Evolutionary conservation across 805 yeast species (phyloP), one percentile per base, ranked within the genome.

Genomic region (Candida vartiovaarae): DNA sequence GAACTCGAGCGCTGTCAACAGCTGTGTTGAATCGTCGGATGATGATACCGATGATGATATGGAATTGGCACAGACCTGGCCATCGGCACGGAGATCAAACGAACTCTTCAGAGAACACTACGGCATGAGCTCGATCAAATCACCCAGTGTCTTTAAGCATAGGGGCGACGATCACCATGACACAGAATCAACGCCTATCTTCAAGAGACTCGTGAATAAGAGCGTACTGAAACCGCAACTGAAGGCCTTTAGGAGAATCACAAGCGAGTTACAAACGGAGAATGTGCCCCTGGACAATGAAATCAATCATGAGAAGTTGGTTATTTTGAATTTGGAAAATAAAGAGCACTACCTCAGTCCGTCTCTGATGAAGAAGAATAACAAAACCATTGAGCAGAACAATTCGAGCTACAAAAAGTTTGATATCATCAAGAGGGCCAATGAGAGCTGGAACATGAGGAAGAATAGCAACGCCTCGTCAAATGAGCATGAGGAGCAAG

Each of bases 401-500:
- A 41, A 36, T 24, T 44, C 43, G 5, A 40, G 43, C 6, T 25
- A 26, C 9, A 52, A 52, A 24, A 59, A 56, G 38, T 47, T 56
- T 40, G 62, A 59, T 36, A 49, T 59, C n/a, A 54, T 59, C 23
- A 51, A 47, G 38, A 51, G 36, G 35, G 62, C 62, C 3, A 59
- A 59, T 37, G 60, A 57, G 37, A 51, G 53, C 10, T 59, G 62
- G 62, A 57, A 52, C 34, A 44, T 45, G 37, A 56, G 47, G 43
- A 57, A 59, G 38, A 40, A 36, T 11, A 35, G 35, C 27, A 36
- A n/a, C 8, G 23, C 20, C 9, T 20, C 28, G 30, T 5, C n/a
- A 5, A 24, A 44, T 28, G 28, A 26, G n/a, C 39, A 24, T 8
- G 37, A 9, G 36, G 38, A 30, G 45, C 38, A 29, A 47, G 20